phyloP scores from a whole-genome alignment of 2,329 filamentous ascomycete genomes.

The Ceratocystis papillata region DNA sequence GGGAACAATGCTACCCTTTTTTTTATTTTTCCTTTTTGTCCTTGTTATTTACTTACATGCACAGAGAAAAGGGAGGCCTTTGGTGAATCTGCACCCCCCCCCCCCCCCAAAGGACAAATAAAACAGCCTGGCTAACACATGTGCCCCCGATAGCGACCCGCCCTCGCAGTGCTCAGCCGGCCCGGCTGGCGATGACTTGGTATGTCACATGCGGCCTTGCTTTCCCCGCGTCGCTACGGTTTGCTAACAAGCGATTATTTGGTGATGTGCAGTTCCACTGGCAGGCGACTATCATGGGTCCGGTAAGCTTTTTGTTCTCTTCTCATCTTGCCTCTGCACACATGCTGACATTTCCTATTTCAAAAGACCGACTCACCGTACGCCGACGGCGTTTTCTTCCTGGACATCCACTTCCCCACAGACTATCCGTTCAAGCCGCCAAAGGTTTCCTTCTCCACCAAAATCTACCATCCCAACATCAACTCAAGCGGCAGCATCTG shows the following conservation, averaged over 20 bases:
- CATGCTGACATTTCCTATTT: constrained; percentile 17
- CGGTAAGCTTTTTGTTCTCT: constrained; percentile 53
- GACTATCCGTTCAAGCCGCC: constrained; percentile 99
- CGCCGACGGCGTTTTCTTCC: constrained; percentile 96
- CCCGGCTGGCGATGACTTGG: constrained; percentile 92
- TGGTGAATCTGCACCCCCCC: neutral
- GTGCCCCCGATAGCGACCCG: constrained; percentile 59
- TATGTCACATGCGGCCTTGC: constrained; percentile 41
- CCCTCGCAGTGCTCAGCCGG: constrained; percentile 98
- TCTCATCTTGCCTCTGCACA: neutral
- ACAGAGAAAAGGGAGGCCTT: neutral
- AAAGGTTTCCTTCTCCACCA: constrained; percentile 99
- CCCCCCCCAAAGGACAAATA: neutral
- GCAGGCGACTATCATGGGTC: constrained; percentile 99
- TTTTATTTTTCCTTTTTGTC: neutral
- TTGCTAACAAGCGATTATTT: neutral
- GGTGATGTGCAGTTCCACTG: constrained; percentile 72
- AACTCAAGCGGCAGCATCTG: constrained; percentile 99
- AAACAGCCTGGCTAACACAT: constrained; percentile 7
- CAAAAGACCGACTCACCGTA: constrained; percentile 84
- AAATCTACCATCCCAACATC: constrained; percentile 99
- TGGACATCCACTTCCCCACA: constrained; percentile 97
- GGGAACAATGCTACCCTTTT: neutral
- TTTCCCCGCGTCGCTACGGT: neutral
- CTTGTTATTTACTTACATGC: neutral